Base-by-base conservation (phyloP, 2,329 filamentous ascomycete genomes). In the Aspergillus jensenii region DNA sequence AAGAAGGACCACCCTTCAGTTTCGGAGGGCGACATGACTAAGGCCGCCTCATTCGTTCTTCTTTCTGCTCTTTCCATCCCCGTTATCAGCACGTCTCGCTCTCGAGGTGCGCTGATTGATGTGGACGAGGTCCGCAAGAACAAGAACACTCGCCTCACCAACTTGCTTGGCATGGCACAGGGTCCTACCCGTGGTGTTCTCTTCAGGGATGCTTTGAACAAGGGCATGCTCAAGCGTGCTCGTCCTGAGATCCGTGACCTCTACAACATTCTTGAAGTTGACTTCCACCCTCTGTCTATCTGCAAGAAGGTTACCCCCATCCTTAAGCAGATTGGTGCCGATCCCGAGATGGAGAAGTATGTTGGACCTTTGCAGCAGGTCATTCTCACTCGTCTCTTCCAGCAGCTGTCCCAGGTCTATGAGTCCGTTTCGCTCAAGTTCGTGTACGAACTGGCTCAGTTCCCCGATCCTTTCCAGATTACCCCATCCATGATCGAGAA, bases 281-380 rank as follows among this genome's bases (percentile, higher is more conserved):
- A 99, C 76, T 99, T 99, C 84, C 95, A 99, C 76, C 95, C 95
- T 54, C 85, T 99, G 59, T 98, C 93, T 39, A 99, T 99, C 74
- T 98, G 95, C 87, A 89, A 96, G 80, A 98, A 97, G 85, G 98
- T 99, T 67, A 96, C 93, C 12, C 95, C 95, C 52, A 98, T 99
- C 68, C 82, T 99, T 58, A 85, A 89, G 68, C 87, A 98, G 83
- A 98, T 99, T 72, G 93, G 93, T 64, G 87, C 88, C 60, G 93
- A 99, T 71, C 83, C 90, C 50, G 93, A 97, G 78, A 96, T 99
- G 93, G 88, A 95, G 80, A 95, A 95, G 80, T 99, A 99, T 74
- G 91, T 99, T 62, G 81, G 89, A 65, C 95, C 95, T 70, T 86
- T 99, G 54, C 95, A 99, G 81, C 95, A 99, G 81, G 95, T 99